These are phyloP conservation scores for Paracamarosporium sp. DNA, from an alignment of 2,329 filamentous ascomycete genomes.

Conservation along the genomic window DNA sequence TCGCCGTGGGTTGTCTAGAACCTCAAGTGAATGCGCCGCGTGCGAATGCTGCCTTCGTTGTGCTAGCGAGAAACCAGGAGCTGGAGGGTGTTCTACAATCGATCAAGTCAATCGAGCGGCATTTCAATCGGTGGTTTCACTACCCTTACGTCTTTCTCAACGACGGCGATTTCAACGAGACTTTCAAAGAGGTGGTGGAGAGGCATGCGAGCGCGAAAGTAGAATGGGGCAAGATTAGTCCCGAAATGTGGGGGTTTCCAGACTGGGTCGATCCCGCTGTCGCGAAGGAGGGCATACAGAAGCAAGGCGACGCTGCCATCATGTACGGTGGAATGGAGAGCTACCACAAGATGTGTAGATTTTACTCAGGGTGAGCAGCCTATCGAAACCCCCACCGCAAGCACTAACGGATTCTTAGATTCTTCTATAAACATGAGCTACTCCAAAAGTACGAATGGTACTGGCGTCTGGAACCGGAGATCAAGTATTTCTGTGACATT, in stretches of 20 bases:
- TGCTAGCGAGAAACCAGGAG: conserved; percentile 95
- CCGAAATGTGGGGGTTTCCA: conserved; percentile 93
- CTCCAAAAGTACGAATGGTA: conserved; percentile 99
- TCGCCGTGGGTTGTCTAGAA: conserved; percentile 86
- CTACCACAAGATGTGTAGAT: conserved; percentile 99
- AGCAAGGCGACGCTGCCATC: conserved; percentile 95
- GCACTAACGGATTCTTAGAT: conserved; percentile 56
- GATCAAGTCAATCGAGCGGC: conserved; percentile 95
- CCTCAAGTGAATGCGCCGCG: conserved; percentile 77
- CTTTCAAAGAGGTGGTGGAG: conserved; percentile 84
- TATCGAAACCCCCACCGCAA: background rate
- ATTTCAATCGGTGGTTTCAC: conserved; percentile 99
- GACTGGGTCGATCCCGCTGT: conserved; percentile 96
- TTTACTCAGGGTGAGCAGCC: conserved; percentile 86
- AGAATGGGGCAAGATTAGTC: conserved; percentile 92
- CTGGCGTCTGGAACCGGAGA: conserved; percentile 98
- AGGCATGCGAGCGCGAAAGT: conserved; percentile 89
- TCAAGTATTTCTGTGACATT: conserved; percentile 99
- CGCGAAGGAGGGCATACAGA: conserved; percentile 92
- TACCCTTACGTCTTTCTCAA: conserved; percentile 99
- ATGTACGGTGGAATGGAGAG: conserved; percentile 99
- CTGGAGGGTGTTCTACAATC: conserved; percentile 95
- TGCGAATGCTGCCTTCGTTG: conserved; percentile 94
- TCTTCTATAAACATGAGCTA: conserved; percentile 97
- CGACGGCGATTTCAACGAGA: conserved; percentile 94